Base-by-base conservation (phyloP, 306 rosid species). In the Castanea sativa region DNA sequence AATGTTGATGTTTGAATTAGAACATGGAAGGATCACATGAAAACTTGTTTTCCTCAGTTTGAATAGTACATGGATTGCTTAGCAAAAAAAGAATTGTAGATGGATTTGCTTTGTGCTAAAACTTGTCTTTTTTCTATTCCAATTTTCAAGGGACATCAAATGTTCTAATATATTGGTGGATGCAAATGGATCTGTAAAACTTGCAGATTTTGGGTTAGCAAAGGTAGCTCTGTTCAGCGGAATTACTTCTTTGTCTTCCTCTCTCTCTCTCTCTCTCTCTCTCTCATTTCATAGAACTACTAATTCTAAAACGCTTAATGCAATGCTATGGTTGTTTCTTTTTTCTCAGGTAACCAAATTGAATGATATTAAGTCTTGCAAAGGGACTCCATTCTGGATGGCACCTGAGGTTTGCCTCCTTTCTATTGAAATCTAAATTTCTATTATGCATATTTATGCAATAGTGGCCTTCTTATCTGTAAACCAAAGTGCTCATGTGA, bases 131-230 rank as follows among this genome's bases (percentile, higher is more conserved):
- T 23, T 27, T 9, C 41, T 30, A 6, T 15, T 23, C 20, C 21
- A 53, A 72, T 49, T 72, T 58, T 23, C 30, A 35, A 84, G 92
- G 88, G 90, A 87, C 60, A 81, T 87, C 82, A 87, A 87, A 82
- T 87, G 90, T 68, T 85, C 80, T 76, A 87, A 87, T 73, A 87
- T 87, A 87, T 63, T 87, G 83, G 88, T 87, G 57, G 84, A 87
- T 69, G 84, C 86, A 73, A 84, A 49, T 73, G 90, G 90, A 6
- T 87, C 78, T 1, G 90, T 87, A 71, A 87, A 87, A 83, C 90
- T 87, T 55, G 88, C 90, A 68, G 90, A 87, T 79, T 87, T 87
- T 84, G 90, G 90, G 55, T 81, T 88, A 83, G 92, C 92, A 45
- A 88, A 86, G 92, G 92, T 88, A 84, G 20, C 55, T 71, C 55